These are phyloP conservation scores for Stephanodiscus triporus DNA, from an alignment of 108 stramenopile species.

Conservation along the genomic window DNA sequence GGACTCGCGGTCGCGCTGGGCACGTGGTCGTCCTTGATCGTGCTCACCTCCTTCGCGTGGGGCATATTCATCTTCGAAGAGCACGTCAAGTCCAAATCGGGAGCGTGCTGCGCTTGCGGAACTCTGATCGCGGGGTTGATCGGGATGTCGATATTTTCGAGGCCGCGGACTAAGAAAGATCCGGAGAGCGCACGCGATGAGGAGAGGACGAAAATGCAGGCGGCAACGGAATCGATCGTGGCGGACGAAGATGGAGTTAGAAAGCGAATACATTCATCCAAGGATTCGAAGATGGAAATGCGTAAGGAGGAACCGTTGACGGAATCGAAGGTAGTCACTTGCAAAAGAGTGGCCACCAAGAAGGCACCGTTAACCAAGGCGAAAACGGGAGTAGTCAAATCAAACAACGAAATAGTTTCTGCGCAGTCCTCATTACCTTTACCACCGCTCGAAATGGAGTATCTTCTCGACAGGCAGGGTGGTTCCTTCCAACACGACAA, in stretches of 20 bases:
- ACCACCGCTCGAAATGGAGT: conserved; percentile 29
- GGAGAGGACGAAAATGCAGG: conserved; percentile 5
- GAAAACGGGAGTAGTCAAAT: neutral
- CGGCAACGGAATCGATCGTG: neutral
- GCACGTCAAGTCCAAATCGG: conserved; percentile 25
- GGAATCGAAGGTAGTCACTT: neutral
- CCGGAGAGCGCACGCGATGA: conserved; percentile 2
- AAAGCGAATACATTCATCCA: neutral
- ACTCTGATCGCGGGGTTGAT: conserved; percentile 32
- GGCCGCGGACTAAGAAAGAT: conserved; percentile 9
- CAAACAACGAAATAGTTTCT: neutral
- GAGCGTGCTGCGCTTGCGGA: conserved; percentile 27
- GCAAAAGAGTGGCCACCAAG: neutral
- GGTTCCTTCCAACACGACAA: neutral
- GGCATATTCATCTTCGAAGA: conserved; percentile 72
- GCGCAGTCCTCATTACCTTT: too few relatives aligned
- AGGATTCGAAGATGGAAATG: conserved; percentile 13
- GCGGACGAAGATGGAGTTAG: conserved; percentile 15
- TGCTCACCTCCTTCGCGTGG: conserved; percentile 64
- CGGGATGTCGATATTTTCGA: conserved; percentile 40
- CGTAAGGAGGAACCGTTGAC: neutral
- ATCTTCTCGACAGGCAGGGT: neutral
- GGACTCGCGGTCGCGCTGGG: conserved; percentile 77
- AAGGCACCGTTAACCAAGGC: neutral
- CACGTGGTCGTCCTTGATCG: conserved; percentile 71